Evolutionary conservation across 2,329 filamentous ascomycete genomes (phyloP), one percentile per base, ranked within the genome.

Genomic region (Cladosporium sp.): DNA sequence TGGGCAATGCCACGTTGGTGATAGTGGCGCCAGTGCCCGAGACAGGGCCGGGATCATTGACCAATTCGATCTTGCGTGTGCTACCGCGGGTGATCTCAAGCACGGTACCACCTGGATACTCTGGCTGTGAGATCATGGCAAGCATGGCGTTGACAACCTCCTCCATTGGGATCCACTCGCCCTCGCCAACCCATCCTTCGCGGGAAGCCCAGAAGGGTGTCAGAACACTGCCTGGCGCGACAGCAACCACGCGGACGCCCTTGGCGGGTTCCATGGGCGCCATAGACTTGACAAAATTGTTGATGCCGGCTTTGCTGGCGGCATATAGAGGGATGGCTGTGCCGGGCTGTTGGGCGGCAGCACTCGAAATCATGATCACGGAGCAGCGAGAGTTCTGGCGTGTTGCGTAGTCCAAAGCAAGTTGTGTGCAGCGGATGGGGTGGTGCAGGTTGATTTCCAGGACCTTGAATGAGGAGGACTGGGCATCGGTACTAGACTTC

Each of bases 191-290:
- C 57, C 57, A 53, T 14, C 46, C 49, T 33, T 65, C 49, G 4
- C 58, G 40, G 40, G 50, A 59, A 33, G 49, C 46, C 66, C 66
- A 67, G 23, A 67, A 60, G 23, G 57, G 63, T 53, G 85, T 87
- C 68, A 83, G 84, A 68, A 87, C 84, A 1, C 86, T 74, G 0
- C 85, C 86, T 0, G 85, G 85, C n/a, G 84, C 84, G 2, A 88
- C 84, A 7, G 80, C 84, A 14, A 84, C 85, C 14, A 88, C 83
- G 1, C 85, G 77, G 61, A 88, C 84, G 0, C 82, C 82, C 33
- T 82, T 71, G 2, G 70, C 70, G 18, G 64, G 57, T 29, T 86
- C 84, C 5, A 87, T 77, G 1, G 76, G 72, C 0, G 75, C 80
- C 21, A 87, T 71, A 5, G 78, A 79, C 63, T 84, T 80, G 3